Base-by-base conservation (phyloP, 2,329 filamentous ascomycete genomes). In the Diaporthe sp. region DNA sequence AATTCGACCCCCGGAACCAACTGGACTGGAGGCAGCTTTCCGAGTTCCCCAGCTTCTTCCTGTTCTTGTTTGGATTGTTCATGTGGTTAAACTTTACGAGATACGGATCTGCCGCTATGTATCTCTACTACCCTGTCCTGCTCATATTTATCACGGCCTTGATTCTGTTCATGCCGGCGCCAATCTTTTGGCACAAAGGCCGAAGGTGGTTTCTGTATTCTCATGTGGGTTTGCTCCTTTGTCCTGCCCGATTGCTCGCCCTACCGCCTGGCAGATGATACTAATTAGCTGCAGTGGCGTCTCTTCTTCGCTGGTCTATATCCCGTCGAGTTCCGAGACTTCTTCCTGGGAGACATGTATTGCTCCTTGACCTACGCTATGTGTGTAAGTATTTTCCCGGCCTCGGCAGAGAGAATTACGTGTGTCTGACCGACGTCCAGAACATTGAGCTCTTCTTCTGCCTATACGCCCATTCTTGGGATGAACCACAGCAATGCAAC, bases 321-420 rank as follows among this genome's bases (percentile, higher is more conserved):
- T 81, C 95, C 95, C 1, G 97, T 99, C 68, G 96, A 98, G 82
- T 99, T 98, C 83, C 92, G 96, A 75, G 97, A 99, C 84, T 98
- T 99, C 85, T 98, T 98, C 84, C 89, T 98, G 0, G 97, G 97
- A 71, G 97, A 99, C 82, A 98, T 98, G 88, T 98, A 98, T 84
- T 98, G 96, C 84, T 98, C 97, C 3, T 88, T 98, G 74, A 98
- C 96, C 8, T 99, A 99, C 83, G 90, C 93, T 22, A 94, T 95
- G 84, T 93, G 94, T 76, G 94, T 96, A 88, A 86, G 94, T 90
- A 9, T 3, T 37, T 12, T 4, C 22, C 6, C 4, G 34, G 7
- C 7, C 3, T n/a, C 17, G 4, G 4, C 1, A 10, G 3, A 1
- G 25, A 1, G 25, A 1, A 19, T 5, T 5, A 1, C 22, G 4